Base-by-base conservation (phyloP, 768 basidiomycete genomes). In the Leccinum olivaceopallidum region DNA sequence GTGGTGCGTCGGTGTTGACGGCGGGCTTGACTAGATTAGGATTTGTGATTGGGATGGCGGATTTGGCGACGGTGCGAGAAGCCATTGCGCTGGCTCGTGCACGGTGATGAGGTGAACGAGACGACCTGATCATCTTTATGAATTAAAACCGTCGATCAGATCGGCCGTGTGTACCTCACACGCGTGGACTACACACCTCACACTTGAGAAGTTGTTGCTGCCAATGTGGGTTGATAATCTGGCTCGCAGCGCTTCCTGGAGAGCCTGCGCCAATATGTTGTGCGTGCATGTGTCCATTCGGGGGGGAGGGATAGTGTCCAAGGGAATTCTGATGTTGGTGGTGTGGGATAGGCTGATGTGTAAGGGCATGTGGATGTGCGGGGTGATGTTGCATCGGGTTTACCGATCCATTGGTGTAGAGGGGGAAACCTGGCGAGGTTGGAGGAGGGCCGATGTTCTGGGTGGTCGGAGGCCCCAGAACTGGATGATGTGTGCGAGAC, bases 41-140 rank as follows among this genome's bases (percentile, higher is more conserved):
- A 74, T 98, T 93, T 60, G 91, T 89, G 73, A 96, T 98, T 50
- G 92, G 86, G 62, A 97, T 91, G 44, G 93, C 92, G 32, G 91
- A 85, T 76, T 94, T 95, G 47, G 91, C 80, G 61, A 90, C 84
- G 16, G 89, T 90, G 52, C 97, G 86, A 20, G 92, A 90, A 37
- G 94, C 92, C 83, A 98, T 89, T 54, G 95, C 95, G 61, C 90
- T 95, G n/a, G 94, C 90, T 53, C 95, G 84, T 13, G 97, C 97
- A 57, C 96, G 88, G 71, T 97, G 95, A 73, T 98, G 95, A 0
- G 94, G 93, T 3, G 92, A 89, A 59, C 90, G 87, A 26, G 92
- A 88, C 36, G 87, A 84, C 68, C 96, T 88, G 62, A 90, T 85
- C 78, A 92, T 86, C 92, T 95, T 59, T 59, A 58, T 56, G 22